Percentiles rank a stretch among this genome's conserved stretches.
These are phyloP conservation scores for Pseudogymnoascus sp. DNA, from an alignment of 2,329 filamentous ascomycete genomes.

Conservation along the genomic window DNA sequence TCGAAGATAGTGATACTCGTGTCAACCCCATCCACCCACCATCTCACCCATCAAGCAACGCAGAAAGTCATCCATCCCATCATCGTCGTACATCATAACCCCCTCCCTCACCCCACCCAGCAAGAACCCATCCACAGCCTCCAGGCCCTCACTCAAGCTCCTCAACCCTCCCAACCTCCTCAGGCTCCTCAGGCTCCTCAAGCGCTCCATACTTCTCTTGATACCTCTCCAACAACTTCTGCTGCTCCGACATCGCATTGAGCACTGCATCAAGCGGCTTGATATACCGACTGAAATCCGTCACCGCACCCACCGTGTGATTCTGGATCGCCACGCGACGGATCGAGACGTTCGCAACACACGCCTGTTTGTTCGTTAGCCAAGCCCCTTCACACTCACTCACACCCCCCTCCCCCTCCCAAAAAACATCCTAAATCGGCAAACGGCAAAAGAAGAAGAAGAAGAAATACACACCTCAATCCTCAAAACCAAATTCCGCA, in stretches of 20 bases:
- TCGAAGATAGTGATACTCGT: not conserved
- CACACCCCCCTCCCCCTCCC: not conserved
- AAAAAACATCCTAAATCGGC: not conserved
- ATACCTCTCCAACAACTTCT: not conserved
- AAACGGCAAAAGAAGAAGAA: not conserved
- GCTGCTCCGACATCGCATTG: not conserved
- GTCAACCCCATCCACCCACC: not conserved
- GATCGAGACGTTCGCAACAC: not conserved
- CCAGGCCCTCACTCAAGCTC: not conserved
- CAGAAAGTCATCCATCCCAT: not conserved
- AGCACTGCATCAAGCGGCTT: not conserved
- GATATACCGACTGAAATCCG: not conserved
- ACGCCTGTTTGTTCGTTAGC: not conserved
- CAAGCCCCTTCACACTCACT: not conserved
- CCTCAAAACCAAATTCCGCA: constrained; percentile 90
- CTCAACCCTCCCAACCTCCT: not conserved
- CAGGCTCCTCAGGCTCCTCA: not conserved
- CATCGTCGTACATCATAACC: not conserved
- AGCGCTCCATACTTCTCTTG: not conserved
- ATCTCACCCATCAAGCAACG: not conserved
- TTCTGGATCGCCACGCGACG: not conserved
- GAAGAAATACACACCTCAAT: constrained; percentile 66
- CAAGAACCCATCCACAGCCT: too few species aligned
- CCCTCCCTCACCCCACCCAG: not conserved
- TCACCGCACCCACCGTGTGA: not conserved